Evolutionary conservation across 768 basidiomycete species (phyloP).

Genomic region (Coprinellus micaceus): DNA sequence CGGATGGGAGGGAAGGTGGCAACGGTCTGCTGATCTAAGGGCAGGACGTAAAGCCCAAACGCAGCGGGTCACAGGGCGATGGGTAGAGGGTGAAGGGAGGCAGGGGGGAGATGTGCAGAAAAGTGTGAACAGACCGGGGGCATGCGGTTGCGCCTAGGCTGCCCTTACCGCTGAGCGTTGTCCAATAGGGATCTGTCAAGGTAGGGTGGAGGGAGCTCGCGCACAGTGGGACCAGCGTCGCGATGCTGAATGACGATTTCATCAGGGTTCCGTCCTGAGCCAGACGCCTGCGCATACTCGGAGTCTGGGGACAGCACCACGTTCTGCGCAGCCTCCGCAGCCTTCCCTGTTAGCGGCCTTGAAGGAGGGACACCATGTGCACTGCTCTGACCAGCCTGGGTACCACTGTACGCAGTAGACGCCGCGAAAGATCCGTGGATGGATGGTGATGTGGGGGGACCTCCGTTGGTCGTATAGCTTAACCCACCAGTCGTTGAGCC

Average conservation of each 20-base stretch:
- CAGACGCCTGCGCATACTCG: slow-evolving; percentile 6
- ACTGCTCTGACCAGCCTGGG: not conserved
- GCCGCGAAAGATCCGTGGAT: slow-evolving; percentile 1
- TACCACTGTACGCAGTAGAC: not conserved
- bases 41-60: too few species aligned
- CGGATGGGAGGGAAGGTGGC: too few species aligned
- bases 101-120: too few species aligned
- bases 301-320: slow-evolving; percentile 1
- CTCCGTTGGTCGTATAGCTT: not conserved
- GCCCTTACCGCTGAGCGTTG: too few species aligned
- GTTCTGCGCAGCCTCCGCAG: slow-evolving; percentile 16
- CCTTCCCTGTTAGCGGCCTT: slow-evolving; percentile 16
- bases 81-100: too few species aligned
- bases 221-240: slow-evolving; percentile 33
- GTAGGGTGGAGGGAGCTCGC: slow-evolving; percentile 40
- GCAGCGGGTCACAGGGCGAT: too few species aligned
- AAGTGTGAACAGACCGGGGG: too few species aligned
- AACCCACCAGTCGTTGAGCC: not conserved
- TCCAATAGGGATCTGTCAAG: slow-evolving; percentile 14
- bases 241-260: slow-evolving; percentile 39
- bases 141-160: too few species aligned
- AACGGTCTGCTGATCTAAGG: too few species aligned
- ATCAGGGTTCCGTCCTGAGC: slow-evolving; percentile 13
- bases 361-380: slow-evolving; percentile 2
- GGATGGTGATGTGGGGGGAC: not conserved